Evolutionary conservation across 2,329 filamentous ascomycete species (phyloP).

Genomic region (Cladophialophora yegresii): DNA sequence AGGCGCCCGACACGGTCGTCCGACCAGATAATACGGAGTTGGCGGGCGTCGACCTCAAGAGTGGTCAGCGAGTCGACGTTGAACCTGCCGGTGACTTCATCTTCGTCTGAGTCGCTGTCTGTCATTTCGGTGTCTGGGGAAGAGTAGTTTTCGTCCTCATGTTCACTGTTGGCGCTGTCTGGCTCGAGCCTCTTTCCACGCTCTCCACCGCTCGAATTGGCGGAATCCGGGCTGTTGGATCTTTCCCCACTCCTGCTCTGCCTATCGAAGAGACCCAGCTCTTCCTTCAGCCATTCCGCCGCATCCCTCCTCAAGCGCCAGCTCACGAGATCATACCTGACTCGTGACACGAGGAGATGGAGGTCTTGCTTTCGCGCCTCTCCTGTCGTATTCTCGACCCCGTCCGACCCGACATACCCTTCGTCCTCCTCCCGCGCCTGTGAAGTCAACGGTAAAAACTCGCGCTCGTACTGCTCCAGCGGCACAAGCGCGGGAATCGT

Average conservation of each 20-base stretch:
- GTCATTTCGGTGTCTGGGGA: neutral
- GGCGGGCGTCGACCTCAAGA: conserved; percentile 45
- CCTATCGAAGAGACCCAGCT: conserved; percentile 22
- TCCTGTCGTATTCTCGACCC: conserved; percentile 33
- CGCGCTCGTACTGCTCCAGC: conserved; percentile 42
- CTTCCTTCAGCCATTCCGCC: conserved; percentile 36
- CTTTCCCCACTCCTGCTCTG: neutral
- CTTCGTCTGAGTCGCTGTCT: conserved; percentile 19
- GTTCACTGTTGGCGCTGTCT: neutral
- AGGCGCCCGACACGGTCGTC: conserved; percentile 50
- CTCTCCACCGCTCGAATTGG: neutral
- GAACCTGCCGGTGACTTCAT: conserved; percentile 29
- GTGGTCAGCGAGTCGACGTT: conserved; percentile 43
- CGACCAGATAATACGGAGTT: conserved; percentile 49
- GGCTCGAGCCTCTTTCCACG: neutral
- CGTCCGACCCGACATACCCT: conserved; percentile 26
- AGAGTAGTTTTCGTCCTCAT: neutral
- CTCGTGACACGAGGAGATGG: conserved; percentile 42
- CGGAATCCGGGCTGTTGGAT: neutral
- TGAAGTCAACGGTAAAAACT: conserved; percentile 40
- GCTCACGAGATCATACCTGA: conserved; percentile 46
- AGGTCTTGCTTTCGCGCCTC: conserved; percentile 42
- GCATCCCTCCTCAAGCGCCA: conserved; percentile 48
- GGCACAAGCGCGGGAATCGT: conserved; percentile 51
- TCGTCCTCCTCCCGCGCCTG: conserved; percentile 24